phyloP scores from a whole-genome alignment of 371 early-diverging fungal species.

The Mucor mucedo region DNA sequence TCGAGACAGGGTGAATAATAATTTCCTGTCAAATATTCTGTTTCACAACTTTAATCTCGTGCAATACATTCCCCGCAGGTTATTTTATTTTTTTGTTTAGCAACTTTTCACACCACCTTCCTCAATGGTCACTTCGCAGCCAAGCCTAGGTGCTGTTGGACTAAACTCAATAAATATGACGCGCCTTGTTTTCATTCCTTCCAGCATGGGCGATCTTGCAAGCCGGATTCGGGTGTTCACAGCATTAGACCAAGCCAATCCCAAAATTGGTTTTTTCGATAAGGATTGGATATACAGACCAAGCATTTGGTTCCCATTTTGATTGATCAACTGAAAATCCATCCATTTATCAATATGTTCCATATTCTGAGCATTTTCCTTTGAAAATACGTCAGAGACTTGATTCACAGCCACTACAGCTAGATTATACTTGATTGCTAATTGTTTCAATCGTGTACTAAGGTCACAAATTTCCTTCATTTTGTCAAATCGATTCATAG shows the following conservation, averaged over 20 bases:
- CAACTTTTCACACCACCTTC: slow-evolving; percentile 27
- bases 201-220: slow-evolving; percentile 47
- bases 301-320: slow-evolving; percentile 28
- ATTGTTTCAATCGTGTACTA: slow-evolving; percentile 62
- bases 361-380: slow-evolving; percentile 3
- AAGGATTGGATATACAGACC: slow-evolving; percentile 53
- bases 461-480: slow-evolving; percentile 63
- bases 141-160: slow-evolving; percentile 34
- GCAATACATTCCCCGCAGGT: not conserved
- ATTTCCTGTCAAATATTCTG: no score
- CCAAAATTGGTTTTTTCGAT: slow-evolving; percentile 68
- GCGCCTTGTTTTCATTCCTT: slow-evolving; percentile 32
- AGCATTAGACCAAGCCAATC: slow-evolving; percentile 79
- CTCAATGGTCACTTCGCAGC: slow-evolving; percentile 42
- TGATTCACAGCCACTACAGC: slow-evolving; percentile 66
- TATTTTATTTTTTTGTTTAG: not conserved
- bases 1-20: no score
- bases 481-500: slow-evolving; percentile 41
- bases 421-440: slow-evolving; percentile 62
- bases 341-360: slow-evolving; percentile 36
- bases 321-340: slow-evolving; percentile 32
- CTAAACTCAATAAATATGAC: slow-evolving; percentile 52
- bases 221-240: slow-evolving; percentile 74
- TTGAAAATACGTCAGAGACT: slow-evolving; percentile 38
- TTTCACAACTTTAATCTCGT: not conserved